These are phyloP conservation scores for Saturnispora ahearnii DNA, from an alignment of 805 yeast species.

Conservation along the genomic window DNA sequence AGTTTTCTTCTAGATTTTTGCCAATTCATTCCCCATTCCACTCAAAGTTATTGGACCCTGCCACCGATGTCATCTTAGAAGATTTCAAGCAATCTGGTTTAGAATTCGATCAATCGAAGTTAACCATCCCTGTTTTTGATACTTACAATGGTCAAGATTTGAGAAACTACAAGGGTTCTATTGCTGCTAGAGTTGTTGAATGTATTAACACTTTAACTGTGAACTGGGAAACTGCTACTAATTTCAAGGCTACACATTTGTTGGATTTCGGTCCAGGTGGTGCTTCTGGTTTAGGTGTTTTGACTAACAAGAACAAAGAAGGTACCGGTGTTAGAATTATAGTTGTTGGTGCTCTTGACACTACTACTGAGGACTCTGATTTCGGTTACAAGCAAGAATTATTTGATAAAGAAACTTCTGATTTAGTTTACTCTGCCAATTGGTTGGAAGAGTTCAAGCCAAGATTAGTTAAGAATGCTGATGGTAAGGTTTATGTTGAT, in stretches of 20 bases:
- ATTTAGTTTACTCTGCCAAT: conserved; percentile 75
- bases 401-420: conserved; percentile 56
- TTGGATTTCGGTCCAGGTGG: conserved; percentile 99
- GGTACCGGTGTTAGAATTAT: conserved; percentile 96
- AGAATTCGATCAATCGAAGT: conserved; percentile 42
- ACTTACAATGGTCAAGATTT: conserved; percentile 80
- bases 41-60: conserved; percentile 70
- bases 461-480: conserved; percentile 62
- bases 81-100: conserved; percentile 58
- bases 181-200: conserved; percentile 62
- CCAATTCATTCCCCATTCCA: conserved; percentile 98
- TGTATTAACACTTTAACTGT: conserved; percentile 87
- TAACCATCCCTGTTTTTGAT: conserved; percentile 84
- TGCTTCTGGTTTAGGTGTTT: conserved; percentile 88
- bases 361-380: conserved; percentile 61
- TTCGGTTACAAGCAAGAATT: conserved; percentile 94
- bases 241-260: conserved; percentile 75
- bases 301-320: conserved; percentile 95
- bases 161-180: conserved; percentile 42
- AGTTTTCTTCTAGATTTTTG: conserved; percentile 86
- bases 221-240: conserved; percentile 88
- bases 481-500: conserved; percentile 75
- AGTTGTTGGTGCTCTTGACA: conserved; percentile 85
- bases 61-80: conserved; percentile 53
- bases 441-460: conserved; percentile 91